Base-by-base conservation (phyloP, 2,329 filamentous ascomycete species). In the Exophiala sp. region DNA sequence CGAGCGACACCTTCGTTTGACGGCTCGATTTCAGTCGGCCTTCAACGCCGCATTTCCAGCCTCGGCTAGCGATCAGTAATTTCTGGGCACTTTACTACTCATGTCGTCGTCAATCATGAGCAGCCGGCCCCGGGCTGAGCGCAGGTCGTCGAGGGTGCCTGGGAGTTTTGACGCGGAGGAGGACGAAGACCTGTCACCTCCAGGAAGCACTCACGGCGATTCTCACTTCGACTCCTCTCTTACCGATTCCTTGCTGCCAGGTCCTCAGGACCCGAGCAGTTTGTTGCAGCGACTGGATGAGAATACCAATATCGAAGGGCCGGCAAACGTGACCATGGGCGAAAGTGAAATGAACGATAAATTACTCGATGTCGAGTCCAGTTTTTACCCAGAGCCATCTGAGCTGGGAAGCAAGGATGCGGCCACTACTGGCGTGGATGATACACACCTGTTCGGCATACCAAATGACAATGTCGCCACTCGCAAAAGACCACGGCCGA, bases 281-380 rank as follows among this genome's bases (percentile, higher is more conserved):
- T 48, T 61, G 23, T 41, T 59, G 44, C 53, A 57, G 32, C 42
- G 46, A 34, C 24, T 43, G n/a, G 53, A 52, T 19, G 53, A 54
- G 43, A 50, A 54, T 19, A 55, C 48, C 18, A 46, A 50, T 41
- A 21, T 46, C 18, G 50, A 47, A 8, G 27, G 50, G n/a, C 46
- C 30, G 41, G 47, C 49, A 2, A 67, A 52, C 62, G 66, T 68
- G 1, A 60, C 70, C 22, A 61, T 81, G 29, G 73, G 80, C 58
- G 79, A 82, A 63, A 69, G 68, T 45, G 78, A 80, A 59, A 81
- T 82, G 76, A 73, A 74, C 57, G 70, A 73, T 50, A 76, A 76
- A 56, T 63, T 83, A 55, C 74, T 79, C 70, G 79, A 83, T 57
- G 72, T 82, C 48, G 80, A 82, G 62, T 82, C 80, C 2, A 82